Evolutionary conservation across 177 flowering plant genomes (phyloP).

Genomic region (Tripterygium wilfordii): DNA sequence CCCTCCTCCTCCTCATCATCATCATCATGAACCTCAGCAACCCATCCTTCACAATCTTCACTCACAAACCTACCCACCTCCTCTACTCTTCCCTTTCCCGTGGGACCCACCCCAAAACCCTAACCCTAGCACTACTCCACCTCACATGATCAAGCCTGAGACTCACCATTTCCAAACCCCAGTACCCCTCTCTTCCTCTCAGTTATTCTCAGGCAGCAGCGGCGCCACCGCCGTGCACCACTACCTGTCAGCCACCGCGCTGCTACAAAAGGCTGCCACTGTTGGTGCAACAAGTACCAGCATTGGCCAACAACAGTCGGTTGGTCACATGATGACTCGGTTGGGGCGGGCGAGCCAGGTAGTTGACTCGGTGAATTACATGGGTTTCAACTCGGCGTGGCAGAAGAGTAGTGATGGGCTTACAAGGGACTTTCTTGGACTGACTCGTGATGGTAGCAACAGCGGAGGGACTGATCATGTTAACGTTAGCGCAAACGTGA

Average conservation of each 20-base stretch:
- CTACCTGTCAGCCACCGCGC: conserved; percentile 58
- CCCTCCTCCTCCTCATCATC: background rate
- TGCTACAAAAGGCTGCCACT: conserved; percentile 57
- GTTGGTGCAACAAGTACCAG: conserved; percentile 24
- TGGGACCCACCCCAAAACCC: conserved; percentile 38
- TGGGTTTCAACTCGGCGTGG: conserved; percentile 30
- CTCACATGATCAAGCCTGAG: conserved; percentile 16
- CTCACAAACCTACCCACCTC: conserved; percentile 12
- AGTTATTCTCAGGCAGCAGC: conserved; percentile 2
- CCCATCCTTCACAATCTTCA: no score
- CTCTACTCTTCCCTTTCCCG: conserved; percentile 17
- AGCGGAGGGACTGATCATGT: conserved; percentile 5
- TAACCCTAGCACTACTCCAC: conserved; percentile 14
- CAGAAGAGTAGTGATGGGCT: conserved; percentile 35
- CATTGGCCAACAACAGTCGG: conserved; percentile 15
- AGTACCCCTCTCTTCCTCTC: conserved; percentile 13
- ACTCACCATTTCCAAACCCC: conserved; percentile 17
- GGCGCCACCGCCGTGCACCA: conserved; percentile 11
- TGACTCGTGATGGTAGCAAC: conserved; percentile 25
- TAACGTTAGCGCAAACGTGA: conserved; percentile 19
- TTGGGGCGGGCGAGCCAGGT: conserved; percentile 8
- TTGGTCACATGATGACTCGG: conserved; percentile 16
- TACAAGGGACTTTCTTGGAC: conserved; percentile 86
- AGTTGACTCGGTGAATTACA: conserved; percentile 4
- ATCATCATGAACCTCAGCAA: background rate